Conservation (phyloP, 352 stramenopile genomes). For the Pilasporangium apinafurcum region DNA sequence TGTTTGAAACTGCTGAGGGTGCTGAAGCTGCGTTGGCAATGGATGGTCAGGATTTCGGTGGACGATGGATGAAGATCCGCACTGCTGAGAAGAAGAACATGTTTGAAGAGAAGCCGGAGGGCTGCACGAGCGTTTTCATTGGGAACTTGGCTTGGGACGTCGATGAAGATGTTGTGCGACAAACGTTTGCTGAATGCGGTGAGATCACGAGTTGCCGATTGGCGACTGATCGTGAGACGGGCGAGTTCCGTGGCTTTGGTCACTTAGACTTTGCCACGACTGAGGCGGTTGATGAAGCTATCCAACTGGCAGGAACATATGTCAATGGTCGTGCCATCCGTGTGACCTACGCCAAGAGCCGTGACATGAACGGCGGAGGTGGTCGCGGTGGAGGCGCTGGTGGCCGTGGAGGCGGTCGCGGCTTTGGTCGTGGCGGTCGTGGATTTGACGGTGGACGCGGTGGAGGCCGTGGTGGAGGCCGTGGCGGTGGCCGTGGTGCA, state of each 20-base stretch:
- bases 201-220: slow-evolving; percentile 94
- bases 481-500: slow-evolving; percentile 16
- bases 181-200: slow-evolving; percentile 93
- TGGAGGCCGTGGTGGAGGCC: slow-evolving; percentile 23
- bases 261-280: slow-evolving; percentile 97
- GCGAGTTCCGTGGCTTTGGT: slow-evolving; percentile 97
- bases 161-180: slow-evolving; percentile 91
- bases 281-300: slow-evolving; percentile 88
- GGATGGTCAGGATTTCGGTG: slow-evolving; percentile 93
- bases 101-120: slow-evolving; percentile 90
- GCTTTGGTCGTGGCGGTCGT: slow-evolving; percentile 54
- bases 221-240: slow-evolving; percentile 94
- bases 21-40: slow-evolving; percentile 84
- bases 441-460: slow-evolving; percentile 34
- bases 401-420: slow-evolving; percentile 50
- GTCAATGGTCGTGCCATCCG: slow-evolving; percentile 91
- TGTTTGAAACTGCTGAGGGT: slow-evolving; percentile 73
- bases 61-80: slow-evolving; percentile 94
- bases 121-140: slow-evolving; percentile 96
- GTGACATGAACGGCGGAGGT: slow-evolving; percentile 23
- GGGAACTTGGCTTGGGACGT: slow-evolving; percentile 97
- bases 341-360: slow-evolving; percentile 93
- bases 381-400: slow-evolving; percentile 31
- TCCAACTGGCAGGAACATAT: slow-evolving; percentile 90
- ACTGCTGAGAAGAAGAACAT: slow-evolving; percentile 82